Evolutionary conservation across 805 yeast genomes (phyloP), one percentile per base, ranked within the genome.

Genomic region (Priceomyces melissophilus): DNA sequence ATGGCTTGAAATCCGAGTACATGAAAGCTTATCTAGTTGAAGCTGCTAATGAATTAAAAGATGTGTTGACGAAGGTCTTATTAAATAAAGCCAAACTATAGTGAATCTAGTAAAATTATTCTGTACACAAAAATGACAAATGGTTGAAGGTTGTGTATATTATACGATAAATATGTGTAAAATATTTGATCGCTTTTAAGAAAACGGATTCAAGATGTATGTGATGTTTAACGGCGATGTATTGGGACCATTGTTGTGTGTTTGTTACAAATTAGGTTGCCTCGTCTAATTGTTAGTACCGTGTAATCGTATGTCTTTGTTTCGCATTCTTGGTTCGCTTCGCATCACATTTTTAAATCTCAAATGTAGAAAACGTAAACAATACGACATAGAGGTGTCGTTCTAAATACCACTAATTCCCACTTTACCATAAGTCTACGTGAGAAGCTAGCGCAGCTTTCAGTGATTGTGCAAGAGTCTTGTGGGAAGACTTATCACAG

Each of bases 41-140:
- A 50, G 80, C 93, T 32, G 95, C 96, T 25, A 82, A 82, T 52
- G 96, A 91, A 64, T 69, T 91, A 64, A 84, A 75, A 50, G 84
- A 78, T 38, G 71, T 84, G 17, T 78, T 90, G 52, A 48, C 62
- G 10, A 51, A 54, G 33, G 67, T 65, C 10, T 59, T 67, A 46
- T 56, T 63, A 13, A 52, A 65, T 34, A 64, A 67, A 55, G 61
- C 75, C 31, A 69, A 70, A 54, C 64, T 69, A 43, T 70, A 56
- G 45, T 12, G 12, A 32, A 6, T 17, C 34, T 4, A 9, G n/a
- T 32, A 9, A 4, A 11, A 11, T 20, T 32, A 32, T 20, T 32
- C 11, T 32, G 27, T 32, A 32, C 16, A 29, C 12, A 29, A 20
- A 8, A 20, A 20, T 8, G 25, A 20, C 25, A 20, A 20, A 20